Percentiles rank a stretch among this genome's conserved stretches.
These are phyloP conservation scores for Nothopassalora personata DNA, from an alignment of 2,329 filamentous ascomycete species.

Conservation along the genomic window DNA sequence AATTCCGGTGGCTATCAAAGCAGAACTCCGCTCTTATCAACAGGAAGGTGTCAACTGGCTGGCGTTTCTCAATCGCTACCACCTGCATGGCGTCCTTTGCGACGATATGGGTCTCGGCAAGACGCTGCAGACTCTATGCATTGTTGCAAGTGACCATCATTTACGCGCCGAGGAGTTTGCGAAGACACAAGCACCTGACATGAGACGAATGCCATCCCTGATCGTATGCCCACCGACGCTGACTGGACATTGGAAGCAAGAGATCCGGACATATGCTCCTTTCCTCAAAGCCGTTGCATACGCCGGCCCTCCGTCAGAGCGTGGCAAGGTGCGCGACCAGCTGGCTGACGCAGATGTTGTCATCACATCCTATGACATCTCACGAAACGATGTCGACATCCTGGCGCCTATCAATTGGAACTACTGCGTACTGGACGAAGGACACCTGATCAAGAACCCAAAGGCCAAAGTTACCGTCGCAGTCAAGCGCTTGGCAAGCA, in stretches of 20 bases:
- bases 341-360: slow-evolving; percentile 82
- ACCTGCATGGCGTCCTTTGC: slow-evolving; percentile 95
- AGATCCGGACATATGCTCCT: slow-evolving; percentile 90
- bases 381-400: slow-evolving; percentile 87
- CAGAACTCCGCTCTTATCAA: slow-evolving; percentile 91
- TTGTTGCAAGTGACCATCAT: slow-evolving; percentile 96
- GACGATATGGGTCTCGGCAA: slow-evolving; percentile 99
- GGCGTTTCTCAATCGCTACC: slow-evolving; percentile 94
- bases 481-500: slow-evolving; percentile 82
- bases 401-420: slow-evolving; percentile 87
- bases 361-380: slow-evolving; percentile 97
- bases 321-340: slow-evolving; percentile 62
- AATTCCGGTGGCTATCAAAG: slow-evolving; percentile 95
- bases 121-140: slow-evolving; percentile 93
- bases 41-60: slow-evolving; percentile 99
- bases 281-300: slow-evolving; percentile 88
- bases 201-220: slow-evolving; percentile 75
- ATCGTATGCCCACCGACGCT: slow-evolving; percentile 95
- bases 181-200: slow-evolving; percentile 72
- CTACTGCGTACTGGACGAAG: slow-evolving; percentile 94
- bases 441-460: slow-evolving; percentile 97
- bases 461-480: slow-evolving; percentile 93
- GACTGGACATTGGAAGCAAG: slow-evolving; percentile 97
- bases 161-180: slow-evolving; percentile 84
- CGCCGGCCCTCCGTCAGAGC: slow-evolving; percentile 79